Base-by-base conservation (phyloP, 306 rosid species). In the Mucuna pruriens region DNA sequence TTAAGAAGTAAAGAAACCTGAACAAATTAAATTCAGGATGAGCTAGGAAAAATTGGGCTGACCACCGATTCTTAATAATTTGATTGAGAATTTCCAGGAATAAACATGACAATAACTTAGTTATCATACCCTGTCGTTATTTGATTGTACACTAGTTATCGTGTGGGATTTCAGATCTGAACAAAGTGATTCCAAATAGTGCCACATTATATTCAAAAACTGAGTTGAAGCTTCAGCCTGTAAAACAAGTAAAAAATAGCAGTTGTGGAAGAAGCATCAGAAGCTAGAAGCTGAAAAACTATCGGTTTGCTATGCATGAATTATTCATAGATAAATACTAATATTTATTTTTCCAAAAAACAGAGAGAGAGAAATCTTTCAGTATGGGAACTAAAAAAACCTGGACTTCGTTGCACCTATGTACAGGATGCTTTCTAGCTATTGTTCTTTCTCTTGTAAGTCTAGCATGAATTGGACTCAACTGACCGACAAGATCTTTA, bases 1-100 rank as follows among this genome's bases (percentile, higher is more conserved):
- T 93, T 95, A 63, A 95, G 94, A 86, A 95, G 99, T 84, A 95
- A 85, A 75, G 97, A 95, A 88, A 95, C 98, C 99, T 95, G 93
- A 82, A 89, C 1, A 85, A 74, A 6, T 66, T 20, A 34, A 34
- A 77, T 46, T 60, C 33, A 55, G 75, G 65, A 20, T 76, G 82
- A 75, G 77, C 38, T 58, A 68, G 49, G 46, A 76, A 80, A 84
- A 77, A 11, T 16, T 7, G 44, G 79, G 57, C 46, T 65, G 70
- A 75, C 22, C 31, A 71, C 31, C n/a, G 25, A 25, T 68, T 55
- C 51, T 80, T 71, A 49, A 31, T 77, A 17, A 44, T 71, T 75
- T 33, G 58, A 79, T 75, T 33, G 58, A 79, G 38, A 77, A 38
- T 65, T 69, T 20, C 33, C 39, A 66, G 9, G 70, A 82, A 82